These are phyloP conservation scores for Cyclocybe aegerita DNA, from an alignment of 768 basidiomycete genomes.

Conservation along the genomic window DNA sequence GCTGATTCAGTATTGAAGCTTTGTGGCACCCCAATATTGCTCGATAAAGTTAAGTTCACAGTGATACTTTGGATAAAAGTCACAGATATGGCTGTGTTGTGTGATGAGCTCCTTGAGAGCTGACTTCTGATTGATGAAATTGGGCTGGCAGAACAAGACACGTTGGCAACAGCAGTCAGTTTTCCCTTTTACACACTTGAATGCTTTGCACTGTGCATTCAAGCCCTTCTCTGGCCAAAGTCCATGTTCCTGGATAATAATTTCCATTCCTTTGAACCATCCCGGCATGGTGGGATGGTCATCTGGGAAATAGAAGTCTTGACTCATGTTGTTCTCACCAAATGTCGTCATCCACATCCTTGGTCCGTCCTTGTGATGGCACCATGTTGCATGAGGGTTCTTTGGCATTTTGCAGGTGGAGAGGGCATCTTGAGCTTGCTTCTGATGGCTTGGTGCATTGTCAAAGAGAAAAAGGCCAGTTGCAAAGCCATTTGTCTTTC, in stretches of 20 bases:
- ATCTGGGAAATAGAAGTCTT: constrained; percentile 29
- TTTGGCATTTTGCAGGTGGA: constrained; percentile 15
- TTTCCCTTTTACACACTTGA: constrained; percentile 23
- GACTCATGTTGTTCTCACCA: constrained; percentile 9
- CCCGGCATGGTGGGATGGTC: constrained; percentile 28
- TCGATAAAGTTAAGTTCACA: constrained; percentile 38
- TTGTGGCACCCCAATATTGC: constrained; percentile 33
- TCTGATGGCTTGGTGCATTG: constrained; percentile 18
- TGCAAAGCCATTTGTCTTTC: constrained; percentile 15
- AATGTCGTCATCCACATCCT: constrained; percentile 7
- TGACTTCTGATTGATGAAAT: constrained; percentile 17
- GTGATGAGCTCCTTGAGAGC: constrained; percentile 14
- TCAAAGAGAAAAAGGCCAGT: constrained; percentile 24
- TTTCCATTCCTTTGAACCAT: constrained; percentile 36
- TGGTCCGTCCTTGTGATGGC: constrained; percentile 6
- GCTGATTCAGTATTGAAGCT: constrained; percentile 22
- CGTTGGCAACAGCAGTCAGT: constrained; percentile 28
- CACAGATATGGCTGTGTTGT: constrained; percentile 14
- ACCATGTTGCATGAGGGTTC: constrained; percentile 11
- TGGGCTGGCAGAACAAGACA: constrained; percentile 13
- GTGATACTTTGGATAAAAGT: constrained; percentile 31
- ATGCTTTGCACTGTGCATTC: constrained; percentile 20
- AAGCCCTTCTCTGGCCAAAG: constrained; percentile 20
- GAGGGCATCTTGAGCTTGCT: constrained; percentile 12
- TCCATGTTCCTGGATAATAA: constrained; percentile 23